Base-by-base conservation (phyloP, 164 flowering plant genomes). In the Vitis riparia region DNA sequence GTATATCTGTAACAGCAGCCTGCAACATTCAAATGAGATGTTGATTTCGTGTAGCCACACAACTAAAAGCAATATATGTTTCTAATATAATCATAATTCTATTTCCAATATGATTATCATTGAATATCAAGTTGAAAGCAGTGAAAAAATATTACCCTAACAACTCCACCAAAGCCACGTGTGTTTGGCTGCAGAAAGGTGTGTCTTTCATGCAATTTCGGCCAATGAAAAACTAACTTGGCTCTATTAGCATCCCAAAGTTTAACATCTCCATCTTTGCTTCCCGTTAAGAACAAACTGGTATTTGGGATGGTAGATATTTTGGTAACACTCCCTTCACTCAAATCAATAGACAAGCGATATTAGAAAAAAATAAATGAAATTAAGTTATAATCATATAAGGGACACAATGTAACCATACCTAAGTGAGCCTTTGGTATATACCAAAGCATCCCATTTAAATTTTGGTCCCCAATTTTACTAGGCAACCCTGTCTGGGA, bases 191-290 rank as follows among this genome's bases (percentile, higher is more conserved):
- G 99, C 75, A 96, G 74, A 78, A 93, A 96, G 2, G 97, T 93
- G 83, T 87, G 98, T 63, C 87, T 86, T 63, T 93, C 99, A 72
- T 96, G 99, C 80, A 96, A 70, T 74, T 84, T 93, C 7, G 91
- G 83, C 99, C 99, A 96, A 70, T 91, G 98, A 74, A 81, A 83
- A 52, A 96, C 84, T 50, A 91, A 71, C 75, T 75, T 80, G 9
- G 93, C 80, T 63, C 74, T 79, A 80, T 86, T 85, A 12, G 94
- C 99, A 86, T 96, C 99, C 97, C 99, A 96, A 71, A 96, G 97
- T 78, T 93, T 96, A 29, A 96, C 94, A 77, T 96, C 98, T 59
- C 98, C 98, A 84, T 96, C 99, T 84, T 91, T 91, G 75, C 99
- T 89, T 75, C 98, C 99, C 1, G 98, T 90, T 69, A 96, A 77